Evolutionary conservation across 805 yeast species (phyloP).

Genomic region (Candida namnaoensis): DNA sequence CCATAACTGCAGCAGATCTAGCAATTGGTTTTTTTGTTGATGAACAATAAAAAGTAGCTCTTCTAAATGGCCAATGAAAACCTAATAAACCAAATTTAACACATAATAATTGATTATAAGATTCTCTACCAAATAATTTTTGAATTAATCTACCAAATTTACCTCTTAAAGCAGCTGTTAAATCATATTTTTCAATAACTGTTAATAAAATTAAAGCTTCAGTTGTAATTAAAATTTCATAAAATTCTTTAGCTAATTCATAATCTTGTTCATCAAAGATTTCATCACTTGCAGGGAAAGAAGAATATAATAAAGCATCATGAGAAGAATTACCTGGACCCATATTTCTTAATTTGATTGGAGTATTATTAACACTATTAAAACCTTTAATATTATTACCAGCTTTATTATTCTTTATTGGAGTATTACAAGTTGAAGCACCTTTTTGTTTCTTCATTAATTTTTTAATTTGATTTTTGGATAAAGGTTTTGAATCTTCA

Average conservation of each 20-base stretch:
- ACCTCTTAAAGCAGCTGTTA: constrained; percentile 24
- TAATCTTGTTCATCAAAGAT: not conserved
- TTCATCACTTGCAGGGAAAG: not conserved
- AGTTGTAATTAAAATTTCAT: constrained; percentile 24
- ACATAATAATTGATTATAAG: constrained; percentile 22
- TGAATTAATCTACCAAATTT: constrained; percentile 16
- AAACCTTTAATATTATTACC: too few relatives aligned
- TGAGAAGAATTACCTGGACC: too few relatives aligned
- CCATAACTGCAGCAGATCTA: constrained; percentile 28
- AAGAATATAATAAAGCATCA: too few relatives aligned
- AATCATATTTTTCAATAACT: constrained; percentile 26
- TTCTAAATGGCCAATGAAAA: constrained; percentile 37
- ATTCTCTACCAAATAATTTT: constrained; percentile 20
- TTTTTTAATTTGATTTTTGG: constrained; percentile 1
- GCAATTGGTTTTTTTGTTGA: constrained; percentile 30
- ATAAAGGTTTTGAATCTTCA: constrained; percentile 1
- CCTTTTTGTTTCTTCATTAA: not conserved
- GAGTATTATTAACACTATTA: not conserved
- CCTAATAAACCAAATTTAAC: constrained; percentile 32
- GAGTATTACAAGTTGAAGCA: not conserved
- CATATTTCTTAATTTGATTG: too few relatives aligned
- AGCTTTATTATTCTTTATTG: too few relatives aligned
- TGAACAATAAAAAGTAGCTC: constrained; percentile 29
- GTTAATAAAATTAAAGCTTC: constrained; percentile 33
- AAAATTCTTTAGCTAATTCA: constrained; percentile 15